These are phyloP conservation scores for Rhododendron williamsianum DNA, from an alignment of 148 eudicot genomes.

Conservation along the genomic window DNA sequence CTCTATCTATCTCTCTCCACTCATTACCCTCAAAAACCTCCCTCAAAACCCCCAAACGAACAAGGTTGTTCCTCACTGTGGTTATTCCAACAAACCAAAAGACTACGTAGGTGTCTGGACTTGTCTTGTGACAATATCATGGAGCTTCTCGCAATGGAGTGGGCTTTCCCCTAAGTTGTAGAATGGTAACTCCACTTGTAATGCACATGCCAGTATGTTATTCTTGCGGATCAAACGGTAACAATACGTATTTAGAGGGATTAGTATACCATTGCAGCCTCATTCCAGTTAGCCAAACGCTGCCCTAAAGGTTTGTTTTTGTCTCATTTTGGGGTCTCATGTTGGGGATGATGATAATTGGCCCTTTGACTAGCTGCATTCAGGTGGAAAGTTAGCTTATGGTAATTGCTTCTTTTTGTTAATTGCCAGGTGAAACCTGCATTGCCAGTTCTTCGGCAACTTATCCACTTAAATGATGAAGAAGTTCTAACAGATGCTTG, in stretches of 20 bases:
- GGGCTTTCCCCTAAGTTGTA: neutral
- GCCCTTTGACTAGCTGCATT: neutral
- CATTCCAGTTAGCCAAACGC: neutral
- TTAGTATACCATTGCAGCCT: neutral
- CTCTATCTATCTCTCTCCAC: too few relatives aligned
- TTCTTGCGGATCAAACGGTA: neutral
- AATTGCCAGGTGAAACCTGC: slow-evolving; percentile 69
- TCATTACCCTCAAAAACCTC: too few relatives aligned
- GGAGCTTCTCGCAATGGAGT: neutral
- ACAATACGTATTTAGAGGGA: neutral
- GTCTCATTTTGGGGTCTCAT: neutral
- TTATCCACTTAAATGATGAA: slow-evolving; percentile 70
- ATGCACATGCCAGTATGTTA: neutral
- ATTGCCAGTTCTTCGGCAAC: slow-evolving; percentile 68
- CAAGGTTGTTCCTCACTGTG: neutral
- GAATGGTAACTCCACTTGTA: neutral
- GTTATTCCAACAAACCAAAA: neutral
- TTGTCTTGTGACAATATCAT: neutral
- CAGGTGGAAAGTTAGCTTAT: slow-evolving; percentile 1
- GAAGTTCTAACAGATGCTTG: slow-evolving; percentile 94
- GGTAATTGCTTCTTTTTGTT: slow-evolving; percentile 1
- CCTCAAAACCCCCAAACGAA: too few relatives aligned
- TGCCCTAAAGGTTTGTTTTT: neutral
- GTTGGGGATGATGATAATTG: neutral
- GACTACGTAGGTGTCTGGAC: neutral